Conservation (phyloP, 768 basidiomycete genomes). For the Saitozyma sp. region DNA sequence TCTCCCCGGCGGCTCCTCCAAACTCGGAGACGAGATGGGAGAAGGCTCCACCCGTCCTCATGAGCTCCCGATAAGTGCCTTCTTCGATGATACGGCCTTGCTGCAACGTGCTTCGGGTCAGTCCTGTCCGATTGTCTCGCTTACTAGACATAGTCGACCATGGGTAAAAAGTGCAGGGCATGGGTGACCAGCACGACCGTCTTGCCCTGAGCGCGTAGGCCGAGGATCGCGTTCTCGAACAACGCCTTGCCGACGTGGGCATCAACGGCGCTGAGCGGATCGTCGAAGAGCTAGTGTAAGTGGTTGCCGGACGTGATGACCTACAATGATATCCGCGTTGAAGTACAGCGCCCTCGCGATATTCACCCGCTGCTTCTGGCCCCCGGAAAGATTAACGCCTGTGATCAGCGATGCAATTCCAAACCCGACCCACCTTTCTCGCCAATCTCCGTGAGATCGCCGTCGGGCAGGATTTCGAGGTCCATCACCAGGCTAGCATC, state of each 20-base stretch:
- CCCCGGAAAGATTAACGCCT: slow-evolving; percentile 57
- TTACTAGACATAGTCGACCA: slow-evolving; percentile 60
- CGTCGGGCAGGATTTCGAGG: slow-evolving; percentile 66
- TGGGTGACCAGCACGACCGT: slow-evolving; percentile 63
- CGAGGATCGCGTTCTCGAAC: slow-evolving; percentile 67
- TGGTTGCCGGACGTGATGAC: not conserved
- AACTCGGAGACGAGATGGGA: slow-evolving; percentile 64
- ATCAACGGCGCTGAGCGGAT: slow-evolving; percentile 58
- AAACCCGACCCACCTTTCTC: slow-evolving; percentile 60
- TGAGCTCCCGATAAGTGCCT: slow-evolving; percentile 61
- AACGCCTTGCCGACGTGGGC: slow-evolving; percentile 72
- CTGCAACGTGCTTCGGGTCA: slow-evolving; percentile 51
- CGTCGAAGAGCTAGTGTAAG: slow-evolving; percentile 32
- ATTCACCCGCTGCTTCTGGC: slow-evolving; percentile 60
- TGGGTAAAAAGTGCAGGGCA: slow-evolving; percentile 60
- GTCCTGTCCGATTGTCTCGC: slow-evolving; percentile 6
- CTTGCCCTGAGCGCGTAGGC: slow-evolving; percentile 57
- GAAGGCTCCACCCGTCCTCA: slow-evolving; percentile 60
- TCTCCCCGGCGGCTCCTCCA: slow-evolving; percentile 56
- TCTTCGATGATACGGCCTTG: slow-evolving; percentile 58
- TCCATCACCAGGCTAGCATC: slow-evolving; percentile 65
- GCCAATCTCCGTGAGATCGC: slow-evolving; percentile 74
- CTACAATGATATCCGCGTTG: slow-evolving; percentile 33
- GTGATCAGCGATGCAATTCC: not conserved
- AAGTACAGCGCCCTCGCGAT: slow-evolving; percentile 71